Evolutionary conservation across 2,329 filamentous ascomycete genomes (phyloP), one percentile per base, ranked within the genome.

Genomic region (Coleophoma crateriformis): DNA sequence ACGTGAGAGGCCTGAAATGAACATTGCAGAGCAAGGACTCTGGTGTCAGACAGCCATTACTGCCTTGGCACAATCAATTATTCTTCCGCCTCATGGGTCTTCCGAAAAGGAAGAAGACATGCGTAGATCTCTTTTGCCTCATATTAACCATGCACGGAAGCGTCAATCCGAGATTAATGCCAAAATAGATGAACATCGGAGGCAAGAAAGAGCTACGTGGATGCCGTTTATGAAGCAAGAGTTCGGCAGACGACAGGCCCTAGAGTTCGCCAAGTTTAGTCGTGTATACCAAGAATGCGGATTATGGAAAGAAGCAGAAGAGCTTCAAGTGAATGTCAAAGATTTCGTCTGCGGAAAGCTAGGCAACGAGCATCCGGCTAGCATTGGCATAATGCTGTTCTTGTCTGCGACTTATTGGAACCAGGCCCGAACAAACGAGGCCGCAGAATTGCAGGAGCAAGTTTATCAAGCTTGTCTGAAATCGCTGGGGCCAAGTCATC

Each of bases 21-120:
- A 34, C 11, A 41, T 54, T 3, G 47, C 20, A 15, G 61, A 66
- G 42, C 61, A 65, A 53, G 59, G 54, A 15, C 33, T 66, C 15
- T 67, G 65, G 63, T 61, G 50, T 47, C 50, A 63, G 51, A 61
- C 56, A 15, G 62, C 65, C 10, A 46, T 48, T 11, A 62, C 49
- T 2, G 54, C 57, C 19, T 42, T 68, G 6, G 47, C 57, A 7
- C 49, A 53, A 32, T 57, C 50, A 39, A 60, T 68, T 38, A 42
- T 61, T 3, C 47, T 67, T 15, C 58, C 62, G 19, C 58, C 58
- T 20, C 39, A 51, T 19, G 54, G 50, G 19, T 19, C 19, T 19
- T 19, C 19, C 19, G 19, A 19, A 19, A 19, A 19, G 19, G 19
- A 19, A 19, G 19, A 19, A 19, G 19, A 19, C 3, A 19, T 19